A percentile compares a stretch with the other conserved stretches of the same genome.
Conservation (phyloP, 1,139 yeast genomes). For the Pichia sp. region DNA sequence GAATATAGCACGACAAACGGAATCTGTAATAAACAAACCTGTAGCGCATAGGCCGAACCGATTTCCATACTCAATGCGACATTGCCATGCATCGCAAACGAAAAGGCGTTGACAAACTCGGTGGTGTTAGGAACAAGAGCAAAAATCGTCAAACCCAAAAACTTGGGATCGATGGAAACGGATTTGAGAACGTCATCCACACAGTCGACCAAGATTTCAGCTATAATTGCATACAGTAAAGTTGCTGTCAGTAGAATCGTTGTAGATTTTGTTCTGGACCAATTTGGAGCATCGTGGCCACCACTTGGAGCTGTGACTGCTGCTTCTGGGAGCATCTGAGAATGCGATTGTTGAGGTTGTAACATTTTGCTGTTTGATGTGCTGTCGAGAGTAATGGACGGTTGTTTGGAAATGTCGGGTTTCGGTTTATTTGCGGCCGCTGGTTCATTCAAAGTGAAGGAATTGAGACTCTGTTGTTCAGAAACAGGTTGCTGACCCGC, state of each 20-base stretch:
- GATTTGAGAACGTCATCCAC: slow-evolving; percentile 81
- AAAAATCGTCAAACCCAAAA: slow-evolving; percentile 87
- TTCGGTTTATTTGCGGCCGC: not conserved
- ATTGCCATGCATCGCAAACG: slow-evolving; percentile 93
- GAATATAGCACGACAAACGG: slow-evolving; percentile 85
- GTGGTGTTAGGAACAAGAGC: slow-evolving; percentile 97
- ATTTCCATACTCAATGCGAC: slow-evolving; percentile 96
- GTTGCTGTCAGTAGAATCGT: slow-evolving; percentile 84
- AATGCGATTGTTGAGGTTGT: not conserved
- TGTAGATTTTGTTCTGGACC: slow-evolving; percentile 85
- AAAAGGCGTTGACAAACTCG: slow-evolving; percentile 92
- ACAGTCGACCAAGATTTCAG: slow-evolving; percentile 89
- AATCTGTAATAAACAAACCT: slow-evolving; percentile 90
- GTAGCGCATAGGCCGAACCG: slow-evolving; percentile 95
- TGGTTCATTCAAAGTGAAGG: slow-evolving; percentile 17
- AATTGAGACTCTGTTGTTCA: slow-evolving; percentile 21
- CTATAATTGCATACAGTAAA: slow-evolving; percentile 79
- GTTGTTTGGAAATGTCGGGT: not conserved
- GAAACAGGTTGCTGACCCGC: not conserved
- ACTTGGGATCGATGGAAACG: slow-evolving; percentile 78
- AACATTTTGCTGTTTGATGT: not conserved
- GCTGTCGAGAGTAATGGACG: not conserved
- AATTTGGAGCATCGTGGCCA: slow-evolving; percentile 96
- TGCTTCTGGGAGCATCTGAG: not conserved
- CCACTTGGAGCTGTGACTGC: slow-evolving; percentile 27